Base-by-base conservation (phyloP, 1,284 basidiomycete species). In the Fomitopsis palustris region DNA sequence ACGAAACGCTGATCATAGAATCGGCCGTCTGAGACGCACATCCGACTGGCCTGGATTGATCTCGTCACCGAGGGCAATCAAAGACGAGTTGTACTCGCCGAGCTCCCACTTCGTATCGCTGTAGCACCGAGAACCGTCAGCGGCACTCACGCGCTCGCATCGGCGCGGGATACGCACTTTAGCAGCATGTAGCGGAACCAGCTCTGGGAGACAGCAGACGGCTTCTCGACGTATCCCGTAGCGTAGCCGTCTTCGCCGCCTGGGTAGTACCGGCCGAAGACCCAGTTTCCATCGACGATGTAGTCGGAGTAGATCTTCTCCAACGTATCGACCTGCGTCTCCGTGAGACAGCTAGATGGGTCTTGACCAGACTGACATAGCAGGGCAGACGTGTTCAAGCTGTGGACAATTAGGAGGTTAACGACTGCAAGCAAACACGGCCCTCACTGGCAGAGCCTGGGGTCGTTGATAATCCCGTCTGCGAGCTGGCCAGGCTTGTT, bases 401-500 rank as follows among this genome's bases (percentile, higher is more conserved):
- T 65, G 23, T 21, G 5, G 39, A 14, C 5, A 10, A 27, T 43
- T 55, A 52, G 42, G 23, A 19, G 14, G 27, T 4, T 37, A 58
- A 14, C 14, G 4, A 29, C 4, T 7, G 4, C 17, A 23, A n/a
- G 19, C 10, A 8, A 25, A 4, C 16, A 29, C 1, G 3, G 16
- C 19, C 43, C 65, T 27, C 27, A 68, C 62, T 67, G 61, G 69
- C 75, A 76, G 14, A 61, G 61, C 39, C 67, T 67, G 2, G 75
- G 74, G 45, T 74, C 70, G 54, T 68, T 71, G 55, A 75, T 71
- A 59, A 75, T 70, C 2, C 71, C 71, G 55, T 75, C 74, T 2
- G 56, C 52, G 14, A 70, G 53, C 68, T 70, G 23, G 4, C 3
- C n/a, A 3, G 9, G 14, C 21, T 6, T 3, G n/a, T n/a, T 33